Evolutionary conservation across 2,329 filamentous ascomycete species (phyloP), one percentile per base, ranked within the genome.

Genomic region (Drechmeria coniospora): DNA sequence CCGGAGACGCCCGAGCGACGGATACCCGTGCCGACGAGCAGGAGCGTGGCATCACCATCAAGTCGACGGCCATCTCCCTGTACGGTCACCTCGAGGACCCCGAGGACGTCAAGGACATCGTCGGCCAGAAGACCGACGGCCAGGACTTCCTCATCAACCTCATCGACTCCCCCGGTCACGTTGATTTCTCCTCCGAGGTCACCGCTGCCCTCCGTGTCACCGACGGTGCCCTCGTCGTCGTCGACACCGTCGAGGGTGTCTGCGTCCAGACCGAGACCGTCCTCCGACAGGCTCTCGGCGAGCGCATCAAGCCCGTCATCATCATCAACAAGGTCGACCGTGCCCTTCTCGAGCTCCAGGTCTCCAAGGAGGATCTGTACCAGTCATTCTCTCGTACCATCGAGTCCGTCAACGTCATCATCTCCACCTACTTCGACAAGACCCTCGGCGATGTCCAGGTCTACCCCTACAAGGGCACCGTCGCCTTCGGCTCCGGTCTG

Each of bases 251-350:
- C 47, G 90, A 94, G 65, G 90, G 90, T 84, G 92, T 98, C 51
- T 98, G 90, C 65, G 90, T 98, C 59, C 90, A 98, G 74, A 98
- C 90, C 56, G 90, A 98, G 79, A 98, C 90, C 55, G 90, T 98
- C 53, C 75, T 98, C 46, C 86, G 90, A 58, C 90, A 98, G 72
- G 87, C 90, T 61, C 83, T 98, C 49, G 81, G 83, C 75, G 90
- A 98, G 78, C 87, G 90, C 68, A 98, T 98, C 66, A 95, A 95
- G 80, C 90, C 90, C 53, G 87, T 98, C 54, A 75, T 94, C 58
- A 80, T 94, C 65, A 94, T 98, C 76, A 98, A 98, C 84, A 98
- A 98, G 80, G 90, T 98, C 63, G 90, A 98, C 59, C 87, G 90
- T 68, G 86, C 90, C 65, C 82, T 98, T 56, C 84, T 98, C 59